These are phyloP conservation scores for Themeda triandra DNA, from an alignment of 176 grass and related monocot genomes.

Conservation along the genomic window DNA sequence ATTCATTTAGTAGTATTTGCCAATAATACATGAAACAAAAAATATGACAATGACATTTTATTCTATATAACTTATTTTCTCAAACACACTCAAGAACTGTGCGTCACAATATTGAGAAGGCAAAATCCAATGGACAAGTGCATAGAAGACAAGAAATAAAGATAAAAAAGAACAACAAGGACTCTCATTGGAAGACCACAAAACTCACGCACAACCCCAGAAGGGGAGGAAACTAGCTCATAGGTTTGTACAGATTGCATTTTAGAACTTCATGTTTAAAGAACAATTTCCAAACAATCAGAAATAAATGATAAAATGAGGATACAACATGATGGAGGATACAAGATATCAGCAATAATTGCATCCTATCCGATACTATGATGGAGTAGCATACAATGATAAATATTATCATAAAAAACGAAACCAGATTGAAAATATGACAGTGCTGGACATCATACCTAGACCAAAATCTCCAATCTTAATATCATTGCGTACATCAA, in stretches of 20 bases:
- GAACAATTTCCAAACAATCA: background rate
- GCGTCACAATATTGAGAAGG: too few relatives aligned
- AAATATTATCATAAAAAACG: conserved; percentile 20
- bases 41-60: background rate
- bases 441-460: conserved; percentile 36
- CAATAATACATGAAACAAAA: background rate
- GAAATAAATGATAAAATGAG: background rate
- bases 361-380: background rate
- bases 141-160: background rate
- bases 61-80: background rate
- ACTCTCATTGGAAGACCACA: background rate
- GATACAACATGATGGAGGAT: background rate
- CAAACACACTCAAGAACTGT: background rate
- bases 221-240: background rate
- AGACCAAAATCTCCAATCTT: conserved; percentile 65
- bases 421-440: conserved; percentile 20
- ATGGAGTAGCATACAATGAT: background rate
- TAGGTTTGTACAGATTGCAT: background rate
- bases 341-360: conserved; percentile 18
- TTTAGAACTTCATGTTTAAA: background rate
- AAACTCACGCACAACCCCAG: background rate
- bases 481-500: conserved; percentile 95
- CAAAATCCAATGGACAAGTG: too few relatives aligned
- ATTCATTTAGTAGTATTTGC: background rate
- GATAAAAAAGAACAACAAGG: background rate